These are phyloP conservation scores for Anaeromyces robustus DNA, from an alignment of 192 early-diverging fungal genomes.

Conservation along the genomic window DNA sequence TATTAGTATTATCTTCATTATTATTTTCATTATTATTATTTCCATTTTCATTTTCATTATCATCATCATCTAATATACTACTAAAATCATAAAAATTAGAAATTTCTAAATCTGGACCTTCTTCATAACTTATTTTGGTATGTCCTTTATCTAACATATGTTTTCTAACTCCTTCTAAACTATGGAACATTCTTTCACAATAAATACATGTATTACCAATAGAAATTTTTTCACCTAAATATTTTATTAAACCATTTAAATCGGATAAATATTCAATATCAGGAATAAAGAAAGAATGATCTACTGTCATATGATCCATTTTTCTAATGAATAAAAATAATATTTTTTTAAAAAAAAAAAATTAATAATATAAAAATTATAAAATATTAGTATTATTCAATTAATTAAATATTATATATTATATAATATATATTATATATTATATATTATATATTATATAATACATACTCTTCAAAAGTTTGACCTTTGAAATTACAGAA, in stretches of 20 bases:
- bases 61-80: conserved; percentile 58
- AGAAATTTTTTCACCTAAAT: conserved; percentile 85
- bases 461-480: conserved; percentile 24
- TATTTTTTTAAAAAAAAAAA: no score
- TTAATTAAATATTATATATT: no score
- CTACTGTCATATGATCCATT: conserved; percentile 79
- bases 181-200: conserved; percentile 48
- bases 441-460: no score
- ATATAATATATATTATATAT: no score
- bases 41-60: conserved; percentile 19
- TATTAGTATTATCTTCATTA: conserved; percentile 3
- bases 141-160: conserved; percentile 96
- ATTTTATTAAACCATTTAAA: conserved; percentile 70
- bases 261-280: conserved; percentile 88
- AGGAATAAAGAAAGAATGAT: conserved; percentile 91
- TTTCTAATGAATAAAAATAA: conserved; percentile 16
- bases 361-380: no score
- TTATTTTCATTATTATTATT: no score
- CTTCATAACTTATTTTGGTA: conserved; percentile 90
- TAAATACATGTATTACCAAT: conserved; percentile 90
- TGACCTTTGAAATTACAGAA: conserved; percentile 55
- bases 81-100: conserved; percentile 93
- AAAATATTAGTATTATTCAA: no score
- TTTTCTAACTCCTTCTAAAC: conserved; percentile 74
- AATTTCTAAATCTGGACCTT: conserved; percentile 80